phyloP scores from a whole-genome alignment of 2,329 filamentous ascomycete genomes.

The Fusarium oligoseptatum region DNA sequence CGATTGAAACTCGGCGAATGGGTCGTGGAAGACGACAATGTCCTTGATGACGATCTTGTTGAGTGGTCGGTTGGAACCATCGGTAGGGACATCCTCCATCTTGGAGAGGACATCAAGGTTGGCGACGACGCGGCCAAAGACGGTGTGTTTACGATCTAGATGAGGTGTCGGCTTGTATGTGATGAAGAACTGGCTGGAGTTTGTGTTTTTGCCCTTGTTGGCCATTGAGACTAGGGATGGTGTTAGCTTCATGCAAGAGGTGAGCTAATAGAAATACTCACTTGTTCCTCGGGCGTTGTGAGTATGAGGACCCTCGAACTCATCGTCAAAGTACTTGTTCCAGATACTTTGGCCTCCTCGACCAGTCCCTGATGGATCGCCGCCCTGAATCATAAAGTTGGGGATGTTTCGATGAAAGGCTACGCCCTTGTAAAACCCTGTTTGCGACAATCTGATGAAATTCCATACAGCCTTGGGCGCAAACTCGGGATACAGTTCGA shows the following conservation, averaged over 20 bases:
- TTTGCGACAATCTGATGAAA: conserved; percentile 88
- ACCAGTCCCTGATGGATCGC: conserved; percentile 92
- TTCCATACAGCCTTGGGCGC: conserved; percentile 98
- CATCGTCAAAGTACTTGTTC: conserved; percentile 94
- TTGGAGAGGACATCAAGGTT: conserved; percentile 78
- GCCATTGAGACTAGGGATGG: conserved; percentile 78
- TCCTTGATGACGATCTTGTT: conserved; percentile 86
- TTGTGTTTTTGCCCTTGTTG: conserved; percentile 98
- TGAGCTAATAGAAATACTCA: conserved; percentile 36
- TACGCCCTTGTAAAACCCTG: conserved; percentile 89
- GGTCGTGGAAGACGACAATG: conserved; percentile 89
- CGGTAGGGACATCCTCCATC: conserved; percentile 83
- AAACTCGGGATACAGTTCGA: conserved; percentile 91
- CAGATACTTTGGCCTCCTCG: conserved; percentile 91
- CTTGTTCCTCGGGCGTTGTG: conserved; percentile 82
- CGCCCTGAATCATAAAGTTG: conserved; percentile 98
- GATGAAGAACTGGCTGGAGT: conserved; percentile 95
- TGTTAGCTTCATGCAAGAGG: conserved; percentile 9
- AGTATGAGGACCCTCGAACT: conserved; percentile 89
- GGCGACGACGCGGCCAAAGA: conserved; percentile 89
- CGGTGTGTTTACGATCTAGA: conserved; percentile 95
- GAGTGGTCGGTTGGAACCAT: conserved; percentile 80
- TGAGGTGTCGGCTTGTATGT: conserved; percentile 88
- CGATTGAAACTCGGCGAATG: conserved; percentile 92
- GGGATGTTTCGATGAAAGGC: conserved; percentile 94